Conservation (phyloP, 1,284 basidiomycete genomes). For the Pseudozyma hubeiensis region DNA sequence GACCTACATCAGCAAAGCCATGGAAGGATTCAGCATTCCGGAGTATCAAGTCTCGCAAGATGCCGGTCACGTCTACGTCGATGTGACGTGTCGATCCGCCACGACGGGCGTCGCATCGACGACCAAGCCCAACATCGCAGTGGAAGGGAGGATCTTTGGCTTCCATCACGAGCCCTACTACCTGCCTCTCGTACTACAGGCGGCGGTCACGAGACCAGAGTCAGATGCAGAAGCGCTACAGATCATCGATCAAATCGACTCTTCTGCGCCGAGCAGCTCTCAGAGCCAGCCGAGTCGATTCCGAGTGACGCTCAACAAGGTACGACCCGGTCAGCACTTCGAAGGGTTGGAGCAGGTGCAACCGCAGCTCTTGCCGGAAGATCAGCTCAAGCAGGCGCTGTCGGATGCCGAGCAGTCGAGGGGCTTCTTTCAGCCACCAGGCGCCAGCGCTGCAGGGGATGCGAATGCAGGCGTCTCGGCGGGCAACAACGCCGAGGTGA, state of each 20-base stretch:
- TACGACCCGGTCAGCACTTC: constrained; percentile 19
- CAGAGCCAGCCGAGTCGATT: neutral
- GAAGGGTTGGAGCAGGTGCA: constrained; percentile 28
- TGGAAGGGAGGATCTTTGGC: constrained; percentile 43
- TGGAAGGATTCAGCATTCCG: constrained; percentile 41
- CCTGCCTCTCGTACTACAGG: constrained; percentile 38
- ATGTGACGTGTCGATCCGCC: constrained; percentile 2
- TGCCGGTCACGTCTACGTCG: constrained; percentile 22
- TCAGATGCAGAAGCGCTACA: constrained; percentile 2
- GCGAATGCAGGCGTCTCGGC: neutral
- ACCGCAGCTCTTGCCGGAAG: constrained; percentile 41
- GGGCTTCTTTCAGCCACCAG: constrained; percentile 28
- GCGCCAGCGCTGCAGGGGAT: neutral
- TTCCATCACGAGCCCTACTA: constrained; percentile 40
- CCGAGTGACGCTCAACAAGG: constrained; percentile 28
- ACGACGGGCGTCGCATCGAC: neutral
- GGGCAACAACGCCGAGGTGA: neutral
- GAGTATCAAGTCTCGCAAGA: constrained; percentile 24
- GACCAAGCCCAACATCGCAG: constrained; percentile 28
- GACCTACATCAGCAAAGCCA: neutral
- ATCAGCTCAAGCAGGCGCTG: constrained; percentile 29
- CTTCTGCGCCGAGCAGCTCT: neutral
- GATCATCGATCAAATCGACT: neutral
- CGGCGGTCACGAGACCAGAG: constrained; percentile 4
- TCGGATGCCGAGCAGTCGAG: constrained; percentile 38